Evolutionary conservation across 2,329 filamentous ascomycete genomes (phyloP).

Genomic region (Coniella lustricola): DNA sequence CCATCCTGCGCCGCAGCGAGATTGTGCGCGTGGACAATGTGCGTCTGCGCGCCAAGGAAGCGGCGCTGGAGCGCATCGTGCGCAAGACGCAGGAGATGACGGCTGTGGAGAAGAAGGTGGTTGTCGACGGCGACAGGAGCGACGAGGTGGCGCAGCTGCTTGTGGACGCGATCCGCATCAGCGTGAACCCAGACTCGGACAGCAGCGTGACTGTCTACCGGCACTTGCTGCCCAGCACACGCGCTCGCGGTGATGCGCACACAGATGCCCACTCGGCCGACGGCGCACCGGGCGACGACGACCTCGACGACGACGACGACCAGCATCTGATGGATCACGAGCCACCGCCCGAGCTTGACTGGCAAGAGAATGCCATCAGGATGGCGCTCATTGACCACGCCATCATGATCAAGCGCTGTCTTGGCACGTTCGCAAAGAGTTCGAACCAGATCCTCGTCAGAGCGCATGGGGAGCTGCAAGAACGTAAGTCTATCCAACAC

Average conservation of each 20-base stretch:
- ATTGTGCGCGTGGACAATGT: slow-evolving; percentile 64
- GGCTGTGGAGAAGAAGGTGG: slow-evolving; percentile 65
- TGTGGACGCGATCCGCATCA: slow-evolving; percentile 68
- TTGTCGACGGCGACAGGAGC: slow-evolving; percentile 56
- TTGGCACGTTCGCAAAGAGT: slow-evolving; percentile 61
- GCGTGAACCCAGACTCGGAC: slow-evolving; percentile 68
- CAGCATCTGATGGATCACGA: slow-evolving; percentile 39
- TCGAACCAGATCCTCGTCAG: slow-evolving; percentile 51
- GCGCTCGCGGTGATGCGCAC: slow-evolving; percentile 27
- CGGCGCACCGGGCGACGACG: slow-evolving; percentile 33
- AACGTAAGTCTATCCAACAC: slow-evolving; percentile 48
- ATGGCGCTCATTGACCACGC: slow-evolving; percentile 86
- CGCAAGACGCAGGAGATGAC: slow-evolving; percentile 85
- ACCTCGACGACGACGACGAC: slow-evolving; percentile 35
- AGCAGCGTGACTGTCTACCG: slow-evolving; percentile 74
- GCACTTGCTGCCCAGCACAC: slow-evolving; percentile 52
- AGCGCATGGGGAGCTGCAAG: slow-evolving; percentile 53
- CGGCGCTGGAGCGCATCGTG: slow-evolving; percentile 83
- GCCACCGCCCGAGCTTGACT: slow-evolving; percentile 43
- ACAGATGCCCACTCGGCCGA: slow-evolving; percentile 30
- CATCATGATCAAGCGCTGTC: slow-evolving; percentile 75
- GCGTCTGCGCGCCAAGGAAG: slow-evolving; percentile 67
- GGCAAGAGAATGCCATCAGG: slow-evolving; percentile 71
- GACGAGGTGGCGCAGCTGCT: slow-evolving; percentile 62
- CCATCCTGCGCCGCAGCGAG: slow-evolving; percentile 81